Conservation (phyloP, 2,329 filamentous ascomycete species). For the Nectriaceae sp. region DNA sequence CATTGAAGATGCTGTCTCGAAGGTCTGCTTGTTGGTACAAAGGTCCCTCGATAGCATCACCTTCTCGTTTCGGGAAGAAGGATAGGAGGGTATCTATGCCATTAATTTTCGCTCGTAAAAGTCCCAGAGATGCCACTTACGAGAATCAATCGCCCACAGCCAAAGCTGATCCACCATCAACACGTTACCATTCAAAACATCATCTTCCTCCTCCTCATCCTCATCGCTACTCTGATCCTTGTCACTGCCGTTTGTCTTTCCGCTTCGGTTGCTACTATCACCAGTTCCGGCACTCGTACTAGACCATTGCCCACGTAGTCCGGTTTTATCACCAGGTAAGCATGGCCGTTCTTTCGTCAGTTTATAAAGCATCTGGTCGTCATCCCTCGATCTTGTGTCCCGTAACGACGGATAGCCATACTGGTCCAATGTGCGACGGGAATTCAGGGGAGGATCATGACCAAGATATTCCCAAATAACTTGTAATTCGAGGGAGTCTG, state of each 20-base stretch:
- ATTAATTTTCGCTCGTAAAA: conserved; percentile 4
- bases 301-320: conserved; percentile 32
- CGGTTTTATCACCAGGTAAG: conserved; percentile 19
- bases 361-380: conserved; percentile 70
- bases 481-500: conserved; percentile 58
- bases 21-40: conserved; percentile 63
- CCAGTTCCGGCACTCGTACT: conserved; percentile 29
- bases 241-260: conserved; percentile 31
- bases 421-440: conserved; percentile 63
- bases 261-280: conserved; percentile 26
- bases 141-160: conserved; percentile 59
- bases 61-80: conserved; percentile 58
- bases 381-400: conserved; percentile 62
- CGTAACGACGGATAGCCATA: conserved; percentile 63
- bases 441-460: conserved; percentile 62
- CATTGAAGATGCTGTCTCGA: conserved; percentile 65
- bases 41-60: conserved; percentile 54
- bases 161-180: conserved; percentile 70
- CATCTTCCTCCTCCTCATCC: conserved; percentile 37
- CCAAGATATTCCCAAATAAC: conserved; percentile 66
- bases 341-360: conserved; percentile 52
- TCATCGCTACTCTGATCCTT: conserved; percentile 30
- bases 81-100: conserved; percentile 50
- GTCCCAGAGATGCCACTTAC: conserved; percentile 35
- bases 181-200: conserved; percentile 55